A percentile compares a stretch with the other conserved stretches of the same genome.
These are phyloP conservation scores for Lepraria neglecta DNA, from an alignment of 495 filamentous ascomycete genomes.

Conservation along the genomic window DNA sequence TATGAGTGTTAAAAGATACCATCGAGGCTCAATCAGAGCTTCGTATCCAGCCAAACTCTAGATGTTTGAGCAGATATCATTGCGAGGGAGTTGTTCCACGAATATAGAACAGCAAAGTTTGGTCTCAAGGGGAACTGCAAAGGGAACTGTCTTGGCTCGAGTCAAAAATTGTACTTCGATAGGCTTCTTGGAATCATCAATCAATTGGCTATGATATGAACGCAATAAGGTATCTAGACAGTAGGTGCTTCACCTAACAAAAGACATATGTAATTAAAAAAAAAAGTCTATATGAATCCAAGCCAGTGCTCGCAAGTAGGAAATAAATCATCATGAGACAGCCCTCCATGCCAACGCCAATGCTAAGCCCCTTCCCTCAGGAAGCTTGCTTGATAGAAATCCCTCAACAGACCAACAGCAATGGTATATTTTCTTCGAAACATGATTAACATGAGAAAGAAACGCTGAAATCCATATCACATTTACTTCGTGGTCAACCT, in stretches of 20 bases:
- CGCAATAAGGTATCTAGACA: slow-evolving; percentile 3
- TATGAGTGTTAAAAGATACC: no score
- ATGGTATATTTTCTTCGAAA: slow-evolving; percentile 10
- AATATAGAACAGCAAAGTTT: no score
- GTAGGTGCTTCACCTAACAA: not conserved
- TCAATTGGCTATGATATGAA: not conserved
- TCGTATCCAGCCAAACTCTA: no score
- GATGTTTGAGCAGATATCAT: no score
- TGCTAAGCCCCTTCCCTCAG: slow-evolving; percentile 12
- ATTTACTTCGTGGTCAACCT: slow-evolving; percentile 12
- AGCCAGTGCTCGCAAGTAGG: not conserved
- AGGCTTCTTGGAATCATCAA: not conserved
- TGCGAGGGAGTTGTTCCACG: no score
- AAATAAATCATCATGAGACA: slow-evolving; percentile 4
- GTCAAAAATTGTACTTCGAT: no score
- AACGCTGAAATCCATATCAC: not conserved
- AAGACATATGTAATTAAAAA: not conserved
- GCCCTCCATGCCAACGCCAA: slow-evolving; percentile 7
- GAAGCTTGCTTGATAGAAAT: not conserved
- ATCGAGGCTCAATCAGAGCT: no score
- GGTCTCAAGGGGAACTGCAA: no score
- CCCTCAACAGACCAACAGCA: slow-evolving; percentile 12
- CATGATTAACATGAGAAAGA: slow-evolving; percentile 3
- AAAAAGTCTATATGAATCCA: slow-evolving; percentile 4
- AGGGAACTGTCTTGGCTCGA: no score